These are phyloP conservation scores for Ceratocystiopsis minuta DNA, from an alignment of 2,329 filamentous ascomycete species.

Conservation along the genomic window DNA sequence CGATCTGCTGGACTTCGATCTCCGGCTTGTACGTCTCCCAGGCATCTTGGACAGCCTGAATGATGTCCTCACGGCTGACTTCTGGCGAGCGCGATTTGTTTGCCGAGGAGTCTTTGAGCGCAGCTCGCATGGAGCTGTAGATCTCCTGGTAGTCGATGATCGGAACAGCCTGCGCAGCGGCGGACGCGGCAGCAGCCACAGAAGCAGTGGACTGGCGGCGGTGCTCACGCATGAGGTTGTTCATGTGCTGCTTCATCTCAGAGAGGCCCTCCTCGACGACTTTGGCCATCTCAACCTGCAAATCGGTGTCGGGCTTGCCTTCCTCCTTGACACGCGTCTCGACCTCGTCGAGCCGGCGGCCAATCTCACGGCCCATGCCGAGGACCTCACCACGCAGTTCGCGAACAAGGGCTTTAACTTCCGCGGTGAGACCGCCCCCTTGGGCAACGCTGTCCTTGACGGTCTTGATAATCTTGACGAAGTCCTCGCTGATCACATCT, in stretches of 20 bases:
- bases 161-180: slow-evolving; percentile 36
- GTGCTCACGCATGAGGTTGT: slow-evolving; percentile 59
- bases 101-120: slow-evolving; percentile 43
- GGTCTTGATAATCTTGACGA: slow-evolving; percentile 64
- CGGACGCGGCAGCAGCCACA: slow-evolving; percentile 8
- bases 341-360: slow-evolving; percentile 64
- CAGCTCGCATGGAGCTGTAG: slow-evolving; percentile 67
- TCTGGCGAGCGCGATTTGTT: slow-evolving; percentile 26
- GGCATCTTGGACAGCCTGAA: slow-evolving; percentile 72
- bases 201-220: slow-evolving; percentile 49
- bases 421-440: slow-evolving; percentile 73
- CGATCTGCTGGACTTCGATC: slow-evolving; percentile 77
- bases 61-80: slow-evolving; percentile 65
- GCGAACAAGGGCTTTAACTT: slow-evolving; percentile 78
- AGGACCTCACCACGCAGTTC: slow-evolving; percentile 84
- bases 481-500: slow-evolving; percentile 55
- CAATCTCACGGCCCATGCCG: slow-evolving; percentile 84
- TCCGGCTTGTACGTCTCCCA: slow-evolving; percentile 93
- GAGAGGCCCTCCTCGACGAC: slow-evolving; percentile 67
- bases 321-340: slow-evolving; percentile 34
- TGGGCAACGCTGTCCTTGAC: slow-evolving; percentile 86
- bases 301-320: slow-evolving; percentile 30
- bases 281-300: slow-evolving; percentile 52
- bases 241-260: slow-evolving; percentile 72
- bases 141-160: slow-evolving; percentile 64